Evolutionary conservation across 2,329 filamentous ascomycete species (phyloP).

Genomic region (Rhynchosporium secalis): DNA sequence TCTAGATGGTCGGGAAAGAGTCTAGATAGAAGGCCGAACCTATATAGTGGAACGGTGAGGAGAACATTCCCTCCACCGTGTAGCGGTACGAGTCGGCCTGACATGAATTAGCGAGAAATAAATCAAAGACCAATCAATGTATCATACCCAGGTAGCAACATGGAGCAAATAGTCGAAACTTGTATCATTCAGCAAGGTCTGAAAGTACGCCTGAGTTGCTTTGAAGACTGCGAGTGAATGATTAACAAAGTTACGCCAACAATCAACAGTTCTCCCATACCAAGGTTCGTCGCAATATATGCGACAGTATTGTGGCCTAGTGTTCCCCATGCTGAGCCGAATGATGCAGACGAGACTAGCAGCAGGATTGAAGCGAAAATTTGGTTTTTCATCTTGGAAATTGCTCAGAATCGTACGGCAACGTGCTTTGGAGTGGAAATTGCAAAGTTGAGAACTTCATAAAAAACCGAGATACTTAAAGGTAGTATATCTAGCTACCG

Average conservation of each 20-base stretch:
- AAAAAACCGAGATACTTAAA: too few relatives aligned
- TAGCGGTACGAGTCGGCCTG: slow-evolving; percentile 59
- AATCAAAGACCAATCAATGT: neutral
- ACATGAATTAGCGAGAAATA: neutral
- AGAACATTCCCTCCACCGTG: slow-evolving; percentile 62
- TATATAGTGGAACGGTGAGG: slow-evolving; percentile 65
- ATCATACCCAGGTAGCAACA: slow-evolving; percentile 58
- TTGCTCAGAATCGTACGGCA: neutral
- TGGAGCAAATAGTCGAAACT: slow-evolving; percentile 59
- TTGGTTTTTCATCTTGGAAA: slow-evolving; percentile 23
- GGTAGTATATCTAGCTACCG: too few relatives aligned
- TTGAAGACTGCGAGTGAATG: slow-evolving; percentile 46
- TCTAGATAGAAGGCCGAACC: too few relatives aligned
- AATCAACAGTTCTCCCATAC: slow-evolving; percentile 9
- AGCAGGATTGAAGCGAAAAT: slow-evolving; percentile 19
- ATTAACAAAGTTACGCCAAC: too few relatives aligned
- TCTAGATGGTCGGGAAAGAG: too few relatives aligned
- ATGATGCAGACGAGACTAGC: slow-evolving; percentile 24
- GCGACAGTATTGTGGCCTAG: slow-evolving; percentile 66
- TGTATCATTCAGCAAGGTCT: slow-evolving; percentile 56
- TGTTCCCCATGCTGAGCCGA: slow-evolving; percentile 38
- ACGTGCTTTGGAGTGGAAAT: too few relatives aligned
- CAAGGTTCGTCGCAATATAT: slow-evolving; percentile 60
- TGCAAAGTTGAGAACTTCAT: too few relatives aligned
- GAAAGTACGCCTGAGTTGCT: slow-evolving; percentile 57